Evolutionary conservation across 371 early-diverging fungal genomes (phyloP), one percentile per base, ranked within the genome.

Genomic region (Rhizopus arrhizus): DNA sequence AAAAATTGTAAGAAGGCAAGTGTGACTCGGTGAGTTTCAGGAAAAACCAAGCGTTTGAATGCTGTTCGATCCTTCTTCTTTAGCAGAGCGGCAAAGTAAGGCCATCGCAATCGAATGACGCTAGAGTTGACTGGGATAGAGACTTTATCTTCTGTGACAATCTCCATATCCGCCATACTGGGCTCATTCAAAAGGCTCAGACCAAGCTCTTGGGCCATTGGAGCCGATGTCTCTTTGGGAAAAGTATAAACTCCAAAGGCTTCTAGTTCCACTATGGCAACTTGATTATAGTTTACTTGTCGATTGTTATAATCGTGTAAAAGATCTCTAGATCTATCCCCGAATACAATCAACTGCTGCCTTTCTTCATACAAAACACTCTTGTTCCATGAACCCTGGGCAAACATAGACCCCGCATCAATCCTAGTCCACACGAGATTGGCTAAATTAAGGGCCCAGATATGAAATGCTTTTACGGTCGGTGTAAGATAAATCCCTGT

Each of bases 311-410:
- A 92, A 64, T 92, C 93, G 32, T 88, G 85, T 4, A 84, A 72
- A 31, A 91, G 70, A 36, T 79, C 83, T 10, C 92, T 80, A n/a
- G 81, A 72, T 32, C 81, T 85, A 63, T 92, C 80, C 8, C 93
- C 92, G 68, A 91, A 83, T 13, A 91, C 82, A 13, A 87, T 73
- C 56, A 87, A 84, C 16, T 81, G 81, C 47, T 89, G 85, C 8
- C 77, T 77, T 33, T 63, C 66, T 11, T 85, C 86, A 43, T 85
- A 79, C 5, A 92, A 64, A 0, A 90, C 66, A 8, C 89, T 89
- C 41, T 89, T 79, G 71, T 90, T 92, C 93, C 93, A 92, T 34
- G 90, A 90, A 5, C 91, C 91, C 4, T 82, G 72, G 16, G 79
- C 65, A 48, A 90, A 82, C 29, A 81, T 75, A 0, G 86, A 73